Conservation (phyloP, 306 rosid species). For the Vigna mungo region DNA sequence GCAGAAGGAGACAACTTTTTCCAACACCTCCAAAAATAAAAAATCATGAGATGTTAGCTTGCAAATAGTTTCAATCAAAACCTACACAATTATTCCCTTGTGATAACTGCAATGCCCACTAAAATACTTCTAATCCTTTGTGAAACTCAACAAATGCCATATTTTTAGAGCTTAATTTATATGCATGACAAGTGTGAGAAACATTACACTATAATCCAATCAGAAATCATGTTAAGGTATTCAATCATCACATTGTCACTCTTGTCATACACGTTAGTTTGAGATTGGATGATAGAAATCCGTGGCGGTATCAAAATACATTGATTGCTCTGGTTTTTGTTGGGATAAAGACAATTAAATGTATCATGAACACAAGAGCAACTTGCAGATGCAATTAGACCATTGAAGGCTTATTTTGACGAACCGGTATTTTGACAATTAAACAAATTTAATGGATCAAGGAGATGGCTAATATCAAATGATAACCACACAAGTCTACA, state of each 20-base stretch:
- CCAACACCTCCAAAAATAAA: constrained; percentile 79
- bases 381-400: constrained; percentile 7
- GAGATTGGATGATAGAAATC: not conserved
- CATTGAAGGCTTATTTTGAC: constrained; percentile 13
- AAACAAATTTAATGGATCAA: constrained; percentile 25
- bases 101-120: not conserved
- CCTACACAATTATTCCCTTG: not conserved
- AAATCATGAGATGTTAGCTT: constrained; percentile 18
- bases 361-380: not conserved
- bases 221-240: not conserved
- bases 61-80: constrained; percentile 20
- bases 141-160: constrained; percentile 12
- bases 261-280: not conserved
- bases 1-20: constrained; percentile 97
- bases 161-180: not conserved
- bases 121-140: not conserved
- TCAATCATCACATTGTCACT: not conserved
- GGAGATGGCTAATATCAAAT: constrained; percentile 3
- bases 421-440: constrained; percentile 5
- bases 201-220: not conserved
- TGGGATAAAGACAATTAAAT: not conserved
- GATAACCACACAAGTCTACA: constrained; percentile 14
- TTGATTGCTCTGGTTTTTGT: not conserved
- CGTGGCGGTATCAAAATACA: not conserved
- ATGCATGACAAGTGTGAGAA: not conserved